A percentile compares a stretch with the other conserved stretches of the same genome.
phyloP scores from a whole-genome alignment of 2,329 filamentous ascomycete species.

The Coleophoma eucalyptorum region DNA sequence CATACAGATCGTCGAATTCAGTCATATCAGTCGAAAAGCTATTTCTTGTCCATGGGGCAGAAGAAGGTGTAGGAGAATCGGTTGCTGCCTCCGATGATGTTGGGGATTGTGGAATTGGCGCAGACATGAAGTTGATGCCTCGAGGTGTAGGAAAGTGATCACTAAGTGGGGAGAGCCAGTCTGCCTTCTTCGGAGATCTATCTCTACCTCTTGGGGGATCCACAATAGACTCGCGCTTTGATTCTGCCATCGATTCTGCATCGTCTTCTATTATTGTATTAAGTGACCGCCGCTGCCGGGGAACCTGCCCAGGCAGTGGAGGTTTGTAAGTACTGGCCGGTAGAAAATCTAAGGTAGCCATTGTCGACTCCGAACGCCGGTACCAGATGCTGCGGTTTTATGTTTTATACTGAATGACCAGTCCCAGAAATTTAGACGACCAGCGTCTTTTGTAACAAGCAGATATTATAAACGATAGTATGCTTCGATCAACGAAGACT shows the following conservation, averaged over 20 bases:
- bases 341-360: conserved; percentile 35
- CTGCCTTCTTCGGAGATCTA: conserved; percentile 30
- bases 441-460: conserved; percentile 16
- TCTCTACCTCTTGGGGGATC: conserved; percentile 28
- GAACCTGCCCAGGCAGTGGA: conserved; percentile 47
- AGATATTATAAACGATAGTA: conserved; percentile 26
- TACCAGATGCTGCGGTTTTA: conserved; percentile 7
- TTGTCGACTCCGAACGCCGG: conserved; percentile 15
- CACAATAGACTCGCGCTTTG: conserved; percentile 21
- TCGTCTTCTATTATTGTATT: conserved; percentile 63
- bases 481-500: conserved; percentile 34
- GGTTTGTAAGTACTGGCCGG: conserved; percentile 46
- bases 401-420: not conserved
- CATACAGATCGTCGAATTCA: conserved; percentile 85
- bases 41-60: conserved; percentile 58
- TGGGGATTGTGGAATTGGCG: conserved; percentile 58
- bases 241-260: conserved; percentile 26
- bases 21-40: conserved; percentile 62
- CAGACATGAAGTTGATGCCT: conserved; percentile 60
- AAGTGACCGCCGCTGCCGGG: conserved; percentile 47
- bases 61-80: conserved; percentile 50
- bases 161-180: conserved; percentile 38
- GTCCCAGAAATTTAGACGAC: conserved; percentile 18
- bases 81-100: conserved; percentile 50
- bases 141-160: conserved; percentile 70